Percentiles rank a stretch among this genome's conserved stretches.
Evolutionary conservation across 352 stramenopile species (phyloP).

Genomic region (Phytophthora citrophthora): DNA sequence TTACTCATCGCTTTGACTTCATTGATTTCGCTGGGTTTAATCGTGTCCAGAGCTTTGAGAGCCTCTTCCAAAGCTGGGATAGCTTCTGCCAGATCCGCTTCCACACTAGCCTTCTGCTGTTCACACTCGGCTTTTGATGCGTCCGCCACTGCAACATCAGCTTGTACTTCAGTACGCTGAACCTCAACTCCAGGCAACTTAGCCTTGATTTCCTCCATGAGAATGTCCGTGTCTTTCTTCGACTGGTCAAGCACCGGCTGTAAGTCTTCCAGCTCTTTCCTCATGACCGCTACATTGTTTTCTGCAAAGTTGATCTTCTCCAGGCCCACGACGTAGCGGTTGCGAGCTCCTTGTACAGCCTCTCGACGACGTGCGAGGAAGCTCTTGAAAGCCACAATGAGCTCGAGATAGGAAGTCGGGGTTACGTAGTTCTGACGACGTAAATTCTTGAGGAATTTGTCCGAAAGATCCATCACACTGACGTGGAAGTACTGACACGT

Average conservation of each 20-base stretch:
- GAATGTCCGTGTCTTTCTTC: constrained; percentile 91
- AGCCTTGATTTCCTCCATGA: constrained; percentile 94
- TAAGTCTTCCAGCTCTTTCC: constrained; percentile 93
- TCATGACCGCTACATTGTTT: constrained; percentile 94
- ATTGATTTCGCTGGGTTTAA: constrained; percentile 93
- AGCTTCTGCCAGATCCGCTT: constrained; percentile 92
- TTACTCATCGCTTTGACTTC: constrained; percentile 95
- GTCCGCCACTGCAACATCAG: constrained; percentile 78
- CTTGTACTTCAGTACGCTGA: constrained; percentile 80
- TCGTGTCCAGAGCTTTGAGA: constrained; percentile 92
- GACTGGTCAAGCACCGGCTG: constrained; percentile 93
- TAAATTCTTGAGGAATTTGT: constrained; percentile 82
- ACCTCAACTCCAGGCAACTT: constrained; percentile 92
- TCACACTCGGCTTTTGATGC: constrained; percentile 91
- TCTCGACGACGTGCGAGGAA: constrained; percentile 86
- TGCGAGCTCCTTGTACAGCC: constrained; percentile 81
- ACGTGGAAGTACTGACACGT: constrained; percentile 95
- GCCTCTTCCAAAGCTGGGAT: constrained; percentile 93
- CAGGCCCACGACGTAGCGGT: constrained; percentile 91
- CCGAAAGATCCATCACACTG: constrained; percentile 87
- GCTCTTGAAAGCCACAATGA: constrained; percentile 95
- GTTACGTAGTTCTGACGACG: constrained; percentile 96
- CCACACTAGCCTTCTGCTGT: constrained; percentile 85
- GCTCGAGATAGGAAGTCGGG: constrained; percentile 94
- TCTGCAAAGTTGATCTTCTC: constrained; percentile 95